Evolutionary conservation across 225 moss, liverwort and hornwort species (phyloP).

Genomic region (Anthoceros angustus): DNA sequence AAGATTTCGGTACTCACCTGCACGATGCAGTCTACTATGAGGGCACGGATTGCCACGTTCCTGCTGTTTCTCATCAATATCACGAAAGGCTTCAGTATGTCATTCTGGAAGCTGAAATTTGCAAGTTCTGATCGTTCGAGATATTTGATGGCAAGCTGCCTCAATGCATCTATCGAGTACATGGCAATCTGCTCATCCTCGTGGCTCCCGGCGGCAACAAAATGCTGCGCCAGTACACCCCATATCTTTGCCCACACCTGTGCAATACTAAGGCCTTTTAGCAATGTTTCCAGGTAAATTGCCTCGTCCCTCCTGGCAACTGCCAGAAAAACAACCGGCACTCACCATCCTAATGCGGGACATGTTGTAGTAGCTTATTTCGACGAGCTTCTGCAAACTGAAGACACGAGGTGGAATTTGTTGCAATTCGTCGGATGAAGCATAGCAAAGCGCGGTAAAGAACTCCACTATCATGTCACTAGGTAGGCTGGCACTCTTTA

Average conservation of each 20-base stretch:
- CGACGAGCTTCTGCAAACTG: slow-evolving; percentile 94
- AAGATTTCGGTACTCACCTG: slow-evolving; percentile 14
- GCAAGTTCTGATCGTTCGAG: slow-evolving; percentile 95
- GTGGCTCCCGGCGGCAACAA: slow-evolving; percentile 95
- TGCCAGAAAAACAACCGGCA: background rate
- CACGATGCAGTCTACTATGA: slow-evolving; percentile 95
- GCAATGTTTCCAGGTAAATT: background rate
- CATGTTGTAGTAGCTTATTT: slow-evolving; percentile 99
- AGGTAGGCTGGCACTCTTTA: slow-evolving; percentile 84
- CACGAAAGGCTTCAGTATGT: slow-evolving; percentile 95
- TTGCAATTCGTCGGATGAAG: slow-evolving; percentile 85
- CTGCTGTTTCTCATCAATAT: slow-evolving; percentile 89
- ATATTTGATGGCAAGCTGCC: slow-evolving; percentile 93
- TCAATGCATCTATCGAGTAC: slow-evolving; percentile 93
- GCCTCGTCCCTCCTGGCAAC: background rate
- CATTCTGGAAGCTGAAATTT: slow-evolving; percentile 95
- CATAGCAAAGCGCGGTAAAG: slow-evolving; percentile 89
- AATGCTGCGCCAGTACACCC: slow-evolving; percentile 82
- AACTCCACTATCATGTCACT: slow-evolving; percentile 98
- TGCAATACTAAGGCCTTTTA: background rate
- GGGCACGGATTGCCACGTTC: slow-evolving; percentile 69
- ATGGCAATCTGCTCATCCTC: slow-evolving; percentile 91
- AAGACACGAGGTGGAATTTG: slow-evolving; percentile 95
- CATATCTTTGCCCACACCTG: slow-evolving; percentile 89
- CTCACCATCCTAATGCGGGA: slow-evolving; percentile 81